Conservation (phyloP, 345 rosid genomes). For the Eucalyptus fibrosa region DNA sequence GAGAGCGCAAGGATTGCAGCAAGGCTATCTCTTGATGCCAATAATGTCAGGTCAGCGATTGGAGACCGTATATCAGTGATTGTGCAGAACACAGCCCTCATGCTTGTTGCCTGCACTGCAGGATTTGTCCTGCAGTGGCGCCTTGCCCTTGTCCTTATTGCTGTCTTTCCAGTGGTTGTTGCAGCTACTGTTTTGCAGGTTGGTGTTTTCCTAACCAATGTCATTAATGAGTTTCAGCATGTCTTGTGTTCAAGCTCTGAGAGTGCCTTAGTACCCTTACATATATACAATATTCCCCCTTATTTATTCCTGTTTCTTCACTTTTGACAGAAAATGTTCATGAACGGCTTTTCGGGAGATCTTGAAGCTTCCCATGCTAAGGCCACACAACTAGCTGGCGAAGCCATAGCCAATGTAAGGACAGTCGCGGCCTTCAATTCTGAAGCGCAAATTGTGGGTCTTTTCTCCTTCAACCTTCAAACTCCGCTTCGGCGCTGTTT, state of each 20-base stretch:
- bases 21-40: slow-evolving; percentile 90
- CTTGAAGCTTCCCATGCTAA: slow-evolving; percentile 90
- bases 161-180: slow-evolving; percentile 94
- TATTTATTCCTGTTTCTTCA: not conserved
- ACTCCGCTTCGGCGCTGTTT: slow-evolving; percentile 76
- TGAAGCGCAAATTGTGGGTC: slow-evolving; percentile 72
- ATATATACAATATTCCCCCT: not conserved
- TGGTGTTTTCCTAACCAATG: not conserved
- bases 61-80: slow-evolving; percentile 95
- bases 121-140: slow-evolving; percentile 99
- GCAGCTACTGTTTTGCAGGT: slow-evolving; percentile 99
- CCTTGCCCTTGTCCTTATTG: slow-evolving; percentile 87
- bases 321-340: slow-evolving; percentile 85
- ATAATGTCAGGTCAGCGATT: slow-evolving; percentile 94
- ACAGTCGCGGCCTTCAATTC: slow-evolving; percentile 98
- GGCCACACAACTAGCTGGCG: slow-evolving; percentile 94
- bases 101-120: slow-evolving; percentile 97
- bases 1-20: slow-evolving; percentile 91
- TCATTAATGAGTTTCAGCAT: not conserved
- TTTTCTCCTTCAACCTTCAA: slow-evolving; percentile 71
- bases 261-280: not conserved
- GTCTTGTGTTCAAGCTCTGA: not conserved
- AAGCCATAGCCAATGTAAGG: slow-evolving; percentile 92
- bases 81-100: slow-evolving; percentile 87
- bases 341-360: slow-evolving; percentile 96